Conservation (phyloP, 768 basidiomycete species). For the Kwoniella newhampshirensis region DNA sequence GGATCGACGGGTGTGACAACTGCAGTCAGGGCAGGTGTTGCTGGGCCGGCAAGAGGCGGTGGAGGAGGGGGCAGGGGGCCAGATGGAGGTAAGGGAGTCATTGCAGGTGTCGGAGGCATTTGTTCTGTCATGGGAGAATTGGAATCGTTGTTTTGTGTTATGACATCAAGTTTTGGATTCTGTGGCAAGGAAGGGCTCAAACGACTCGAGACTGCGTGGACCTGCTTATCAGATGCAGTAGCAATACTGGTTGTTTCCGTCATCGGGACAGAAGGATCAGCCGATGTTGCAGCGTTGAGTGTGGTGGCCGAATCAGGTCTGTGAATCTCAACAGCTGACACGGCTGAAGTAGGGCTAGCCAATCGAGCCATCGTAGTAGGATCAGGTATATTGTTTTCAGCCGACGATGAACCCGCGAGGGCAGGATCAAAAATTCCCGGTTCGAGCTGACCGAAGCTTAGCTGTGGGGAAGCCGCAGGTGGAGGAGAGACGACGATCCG, state of each 20-base stretch:
- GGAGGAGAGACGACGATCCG: conserved; percentile 6
- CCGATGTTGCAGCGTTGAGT: too few relatives aligned
- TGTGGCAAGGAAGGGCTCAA: too few relatives aligned
- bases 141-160: neutral
- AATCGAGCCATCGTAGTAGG: too few relatives aligned
- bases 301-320: too few relatives aligned
- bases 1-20: neutral
- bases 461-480: neutral
- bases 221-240: neutral
- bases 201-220: too few relatives aligned
- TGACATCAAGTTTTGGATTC: neutral
- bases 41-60: neutral
- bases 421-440: conserved; percentile 21
- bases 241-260: too few relatives aligned
- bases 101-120: neutral
- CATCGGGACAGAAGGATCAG: too few relatives aligned
- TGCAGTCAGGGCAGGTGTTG: neutral
- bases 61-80: neutral
- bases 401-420: neutral
- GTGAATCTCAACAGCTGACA: too few relatives aligned
- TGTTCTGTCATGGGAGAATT: neutral
- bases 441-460: conserved; percentile 16
- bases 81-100: neutral
- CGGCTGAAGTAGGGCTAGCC: too few relatives aligned
- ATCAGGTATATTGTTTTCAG: too few relatives aligned